Base-by-base conservation (phyloP, 768 basidiomycete genomes). In the Sutorius australiensis region DNA sequence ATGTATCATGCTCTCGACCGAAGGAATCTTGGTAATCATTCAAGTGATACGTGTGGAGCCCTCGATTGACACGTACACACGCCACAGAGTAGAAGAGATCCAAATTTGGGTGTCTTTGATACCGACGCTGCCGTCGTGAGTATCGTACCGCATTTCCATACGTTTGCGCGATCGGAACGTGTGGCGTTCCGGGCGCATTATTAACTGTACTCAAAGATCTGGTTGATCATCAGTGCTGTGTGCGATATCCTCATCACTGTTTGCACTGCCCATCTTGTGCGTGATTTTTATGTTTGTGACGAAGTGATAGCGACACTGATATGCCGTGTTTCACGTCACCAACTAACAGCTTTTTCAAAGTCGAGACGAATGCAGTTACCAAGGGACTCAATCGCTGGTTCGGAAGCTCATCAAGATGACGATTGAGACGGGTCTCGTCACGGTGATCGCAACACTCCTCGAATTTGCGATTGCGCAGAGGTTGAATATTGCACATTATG, bases 401-500 rank as follows among this genome's bases (percentile, higher is more conserved):
- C 43, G 42, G n/a, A 56, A 50, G 36, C 55, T 56, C 27, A 16
- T 56, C 34, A 54, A 56, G 42, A 42, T 56, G 21, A 56, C 55
- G 17, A 55, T 56, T 42, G 54, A 56, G 43, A 56, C 55, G 5
- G 56, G 48, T 6, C 28, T 57, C 10, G 54, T 42, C 17, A 57
- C 56, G 6, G 56, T 57, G 14, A 24, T 55, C 1, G 56, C 53
- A 6, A 56, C 53, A n/a, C 13, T 57, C 11, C 52, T 57, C 17
- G 56, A 57, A 39, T 56, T 56, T 44, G 8, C 30, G 19, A 37
- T 54, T 12, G 55, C 55, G 19, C 55, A 33, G n/a, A 43, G 17
- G 19, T 27, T 38, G 16, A 53, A 46, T 3, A 54, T 56, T 11
- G 55, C 46, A 10, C 55, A 56, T 48, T 52, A 56, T 33, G 46